Evolutionary conservation across 2,329 filamentous ascomycete genomes (phyloP).

Genomic region (Rhinocladiella similis): DNA sequence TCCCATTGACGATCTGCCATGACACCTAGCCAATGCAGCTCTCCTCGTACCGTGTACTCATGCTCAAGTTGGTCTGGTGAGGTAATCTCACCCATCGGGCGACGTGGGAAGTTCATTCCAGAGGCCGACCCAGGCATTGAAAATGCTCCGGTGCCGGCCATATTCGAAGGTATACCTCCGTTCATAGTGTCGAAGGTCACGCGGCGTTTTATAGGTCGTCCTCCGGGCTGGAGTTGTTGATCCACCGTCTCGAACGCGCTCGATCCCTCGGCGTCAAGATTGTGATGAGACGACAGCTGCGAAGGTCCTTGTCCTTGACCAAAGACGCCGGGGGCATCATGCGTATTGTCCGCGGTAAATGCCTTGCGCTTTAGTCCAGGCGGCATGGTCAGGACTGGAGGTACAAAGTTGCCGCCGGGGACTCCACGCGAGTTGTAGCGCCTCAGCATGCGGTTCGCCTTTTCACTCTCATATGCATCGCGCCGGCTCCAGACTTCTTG

Average conservation of each 20-base stretch:
- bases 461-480: conserved; percentile 53
- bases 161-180: background rate
- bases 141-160: background rate
- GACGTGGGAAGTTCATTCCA: conserved; percentile 1
- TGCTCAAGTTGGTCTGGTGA: conserved; percentile 44
- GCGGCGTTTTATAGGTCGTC: conserved; percentile 12
- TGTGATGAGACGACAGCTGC: background rate
- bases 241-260: too few relatives aligned
- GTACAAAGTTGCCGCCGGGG: conserved; percentile 20
- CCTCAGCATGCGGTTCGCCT: conserved; percentile 34
- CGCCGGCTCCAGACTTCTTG: conserved; percentile 67
- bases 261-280: background rate
- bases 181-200: conserved; percentile 8
- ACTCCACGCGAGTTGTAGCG: conserved; percentile 49
- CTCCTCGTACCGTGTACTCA: conserved; percentile 65
- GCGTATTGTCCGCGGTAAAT: conserved; percentile 1
- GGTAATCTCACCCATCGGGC: conserved; percentile 36
- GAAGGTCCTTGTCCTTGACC: background rate
- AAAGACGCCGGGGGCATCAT: conserved; percentile 8
- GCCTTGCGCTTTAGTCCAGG: conserved; percentile 23
- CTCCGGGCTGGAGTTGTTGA: conserved; percentile 4
- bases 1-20: conserved; percentile 75
- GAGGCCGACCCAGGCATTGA: background rate
- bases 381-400: conserved; percentile 21
- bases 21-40: conserved; percentile 68